phyloP scores from a whole-genome alignment of 2,329 filamentous ascomycete genomes.

The Trichophyton benhamiae region DNA sequence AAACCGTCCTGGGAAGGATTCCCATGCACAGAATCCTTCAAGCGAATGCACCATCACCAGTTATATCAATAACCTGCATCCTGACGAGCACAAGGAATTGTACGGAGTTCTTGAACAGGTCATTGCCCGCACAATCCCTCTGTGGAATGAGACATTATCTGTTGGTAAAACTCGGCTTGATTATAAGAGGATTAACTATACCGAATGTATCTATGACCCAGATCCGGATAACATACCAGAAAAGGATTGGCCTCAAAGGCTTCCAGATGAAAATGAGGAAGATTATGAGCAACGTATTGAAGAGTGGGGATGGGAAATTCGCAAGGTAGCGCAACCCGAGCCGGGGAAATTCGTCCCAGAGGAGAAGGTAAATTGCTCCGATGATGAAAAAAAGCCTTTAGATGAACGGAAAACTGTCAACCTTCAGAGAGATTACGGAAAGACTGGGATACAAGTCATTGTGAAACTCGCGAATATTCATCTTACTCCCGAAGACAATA shows the following conservation, averaged over 20 bases:
- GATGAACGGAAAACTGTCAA: constrained; percentile 9
- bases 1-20: constrained; percentile 8
- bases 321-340: constrained; percentile 13
- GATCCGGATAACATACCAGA: constrained; percentile 13
- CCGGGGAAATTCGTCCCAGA: constrained; percentile 13
- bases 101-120: constrained; percentile 26
- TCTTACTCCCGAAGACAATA: constrained; percentile 45
- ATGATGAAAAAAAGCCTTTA: constrained; percentile 17
- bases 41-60: constrained; percentile 22
- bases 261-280: constrained; percentile 8
- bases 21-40: neutral
- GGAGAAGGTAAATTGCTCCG: neutral
- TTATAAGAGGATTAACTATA: constrained; percentile 6
- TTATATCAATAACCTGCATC: constrained; percentile 34
- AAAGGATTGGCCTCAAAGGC: constrained; percentile 9
- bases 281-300: constrained; percentile 5
- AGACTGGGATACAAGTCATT: constrained; percentile 45
- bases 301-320: constrained; percentile 5
- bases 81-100: constrained; percentile 19
- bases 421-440: constrained; percentile 20
- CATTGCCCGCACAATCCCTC: constrained; percentile 22
- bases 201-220: constrained; percentile 12
- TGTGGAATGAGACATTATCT: constrained; percentile 24
- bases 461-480: constrained; percentile 52
- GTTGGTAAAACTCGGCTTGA: neutral